Evolutionary conservation across 2,329 filamentous ascomycete genomes (phyloP), one percentile per base, ranked within the genome.

Genomic region (Cladosporium sp.): DNA sequence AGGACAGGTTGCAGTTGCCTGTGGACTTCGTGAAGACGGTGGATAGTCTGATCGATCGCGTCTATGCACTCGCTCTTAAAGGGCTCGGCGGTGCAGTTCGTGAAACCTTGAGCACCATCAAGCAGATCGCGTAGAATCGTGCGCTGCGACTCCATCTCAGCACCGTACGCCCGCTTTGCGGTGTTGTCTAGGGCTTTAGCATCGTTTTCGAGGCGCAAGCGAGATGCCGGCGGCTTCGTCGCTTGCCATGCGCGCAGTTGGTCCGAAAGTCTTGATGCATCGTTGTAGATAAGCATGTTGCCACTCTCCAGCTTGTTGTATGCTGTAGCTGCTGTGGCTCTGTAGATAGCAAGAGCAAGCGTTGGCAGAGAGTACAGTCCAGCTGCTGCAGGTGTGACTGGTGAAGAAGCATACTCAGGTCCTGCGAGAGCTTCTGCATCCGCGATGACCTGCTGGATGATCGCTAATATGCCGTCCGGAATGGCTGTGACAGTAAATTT

Each of bases 401-500:
- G 84, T 13, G 85, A 79, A 25, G 73, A 71, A 23, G 76, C 71
- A 39, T 79, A 76, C 0, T 79, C 76, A 69, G 85, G 77, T 48
- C 82, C 74, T 26, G 86, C 86, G 56, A 94, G 79, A 0, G 81
- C 82, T 11, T 86, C 72, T 48, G 82, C 78, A 65, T 83, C 77
- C 53, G 75, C 67, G 67, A 84, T 73, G 8, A 81, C 76, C 57
- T 80, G 67, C 86, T 82, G 80, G 61, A 94, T 87, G 30, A 91
- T 83, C 21, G 86, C 83, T 23, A 93, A 82, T 14, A 98, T 88
- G 4, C 89, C 86, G 67, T 92, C 89, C 0, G 95, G 94, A 76
- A 97, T 90, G 2, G 91, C 90, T 0, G 94, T 97, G 60, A 97
- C 91, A 66, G 89, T 91, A 76, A 97, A 99, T 1, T 86, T 91